phyloP scores from a whole-genome alignment of 2,329 filamentous ascomycete species.

The Trichoderma endophyticum region DNA sequence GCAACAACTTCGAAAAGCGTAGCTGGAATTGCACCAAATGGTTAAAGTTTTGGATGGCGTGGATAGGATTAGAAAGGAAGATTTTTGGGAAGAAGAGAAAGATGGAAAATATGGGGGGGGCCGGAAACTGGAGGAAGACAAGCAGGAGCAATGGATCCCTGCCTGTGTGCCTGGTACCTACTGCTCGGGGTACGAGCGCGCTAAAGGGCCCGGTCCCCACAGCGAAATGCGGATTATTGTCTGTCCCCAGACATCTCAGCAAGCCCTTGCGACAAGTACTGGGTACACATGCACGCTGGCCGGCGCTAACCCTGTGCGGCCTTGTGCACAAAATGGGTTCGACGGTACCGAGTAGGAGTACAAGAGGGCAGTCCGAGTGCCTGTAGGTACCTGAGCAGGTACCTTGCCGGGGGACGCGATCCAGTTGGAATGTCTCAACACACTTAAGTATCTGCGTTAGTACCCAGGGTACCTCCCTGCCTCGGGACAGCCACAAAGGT shows the following conservation, averaged over 20 bases:
- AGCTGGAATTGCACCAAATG: conserved; percentile 55
- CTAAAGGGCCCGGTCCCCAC: conserved; percentile 4
- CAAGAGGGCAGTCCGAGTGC: not conserved
- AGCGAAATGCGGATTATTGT: conserved; percentile 3
- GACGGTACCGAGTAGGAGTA: not conserved
- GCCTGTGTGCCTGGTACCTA: not conserved
- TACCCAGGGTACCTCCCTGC: no score
- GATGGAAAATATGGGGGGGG: conserved; percentile 9
- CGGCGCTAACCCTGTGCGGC: not conserved
- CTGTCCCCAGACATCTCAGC: conserved; percentile 10
- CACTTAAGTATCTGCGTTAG: no score
- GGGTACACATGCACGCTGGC: not conserved
- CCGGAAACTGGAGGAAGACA: conserved; percentile 5
- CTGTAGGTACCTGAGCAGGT: no score
- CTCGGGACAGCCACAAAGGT: no score
- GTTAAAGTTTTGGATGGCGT: conserved; percentile 19
- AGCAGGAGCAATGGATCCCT: conserved; percentile 11
- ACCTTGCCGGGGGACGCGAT: no score
- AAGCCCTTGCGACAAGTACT: not conserved
- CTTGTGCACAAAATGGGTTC: not conserved
- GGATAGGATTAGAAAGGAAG: conserved; percentile 18
- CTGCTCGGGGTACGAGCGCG: conserved; percentile 14
- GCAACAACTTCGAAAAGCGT: conserved; percentile 51
- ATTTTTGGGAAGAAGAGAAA: not conserved
- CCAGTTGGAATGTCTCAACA: no score